Evolutionary conservation across 1,139 yeast genomes (phyloP).

Genomic region (Blastobotrys petasosporus): DNA sequence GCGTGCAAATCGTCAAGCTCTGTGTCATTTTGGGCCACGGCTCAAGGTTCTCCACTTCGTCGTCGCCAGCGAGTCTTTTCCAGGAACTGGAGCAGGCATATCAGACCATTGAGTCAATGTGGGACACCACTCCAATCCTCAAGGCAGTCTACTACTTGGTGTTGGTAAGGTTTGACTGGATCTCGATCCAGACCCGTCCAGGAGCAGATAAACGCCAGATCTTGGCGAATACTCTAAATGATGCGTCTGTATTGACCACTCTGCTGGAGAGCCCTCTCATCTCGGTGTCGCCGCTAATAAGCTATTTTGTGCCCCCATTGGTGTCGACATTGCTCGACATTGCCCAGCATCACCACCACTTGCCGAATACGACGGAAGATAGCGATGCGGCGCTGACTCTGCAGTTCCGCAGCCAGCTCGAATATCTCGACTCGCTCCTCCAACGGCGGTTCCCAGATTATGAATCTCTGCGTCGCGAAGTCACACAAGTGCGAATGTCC

Average conservation of each 20-base stretch:
- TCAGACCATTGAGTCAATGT: constrained; percentile 21
- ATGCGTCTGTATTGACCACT: constrained; percentile 14
- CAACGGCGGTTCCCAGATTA: constrained; percentile 21
- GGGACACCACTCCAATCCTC: constrained; percentile 30
- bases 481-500: constrained; percentile 7
- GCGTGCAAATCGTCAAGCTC: constrained; percentile 24
- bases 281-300: constrained; percentile 26
- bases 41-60: background rate
- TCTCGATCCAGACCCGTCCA: constrained; percentile 3
- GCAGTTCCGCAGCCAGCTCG: constrained; percentile 15
- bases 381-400: constrained; percentile 7
- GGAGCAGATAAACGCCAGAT: constrained; percentile 6
- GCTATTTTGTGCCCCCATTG: constrained; percentile 22
- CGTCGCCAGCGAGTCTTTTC: constrained; percentile 4
- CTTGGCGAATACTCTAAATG: constrained; percentile 10
- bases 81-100: constrained; percentile 17
- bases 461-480: constrained; percentile 13
- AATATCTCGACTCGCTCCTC: constrained; percentile 18
- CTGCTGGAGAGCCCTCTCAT: constrained; percentile 28
- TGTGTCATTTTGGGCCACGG: constrained; percentile 21
- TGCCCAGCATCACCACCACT: background rate
- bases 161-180: constrained; percentile 14
- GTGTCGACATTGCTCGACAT: constrained; percentile 16
- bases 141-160: constrained; percentile 28
- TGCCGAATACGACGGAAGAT: background rate